Evolutionary conservation across 179 eudicot species (phyloP), one percentile per base, ranked within the genome.

Genomic region (Corrigiola litoralis): DNA sequence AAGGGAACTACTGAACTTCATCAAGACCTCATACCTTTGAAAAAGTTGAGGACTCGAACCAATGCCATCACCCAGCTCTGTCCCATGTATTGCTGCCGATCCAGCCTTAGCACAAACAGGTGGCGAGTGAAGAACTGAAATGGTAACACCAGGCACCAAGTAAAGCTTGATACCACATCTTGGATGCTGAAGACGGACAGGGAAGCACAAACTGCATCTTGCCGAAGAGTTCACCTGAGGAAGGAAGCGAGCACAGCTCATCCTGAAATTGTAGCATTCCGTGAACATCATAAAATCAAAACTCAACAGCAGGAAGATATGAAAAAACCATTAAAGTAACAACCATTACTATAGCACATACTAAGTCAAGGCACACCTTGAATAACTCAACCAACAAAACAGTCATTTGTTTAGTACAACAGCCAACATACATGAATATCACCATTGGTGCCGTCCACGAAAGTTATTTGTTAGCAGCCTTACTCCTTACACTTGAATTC

Each of bases 21-120:
- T 48, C 2, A 59, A 61, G 34, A 45, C 31, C 55, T 27, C 25
- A 58, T 65, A 85, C 95, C 85, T 75, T 56, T 74, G 86, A 36
- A 51, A 72, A 76, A 32, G 47, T 41, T 52, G 63, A 49, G 54
- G 53, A 68, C 56, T 69, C 58, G 84, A 69, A 67, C 65, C 42
- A 38, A 69, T 34, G 48, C 29, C 65, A 64, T 58, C 77, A 47
- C 61, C 71, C 37, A 54, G 33, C 40, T 58, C 42, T 8, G 70
- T 33, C 14, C 68, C 70, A 33, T 67, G 68, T 28, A 77, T 53
- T 24, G 61, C 51, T 45, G 75, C 27, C 47, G 83, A 77, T 50
- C 70, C 54, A 38, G 77, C 46, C 65, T 73, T 48, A 42, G 84
- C 79, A 70, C 45, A 80, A 55, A 73, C 40, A 42, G 70, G 65